Conservation (phyloP, 2,329 filamentous ascomycete species). For the Clonostachys byssicola region DNA sequence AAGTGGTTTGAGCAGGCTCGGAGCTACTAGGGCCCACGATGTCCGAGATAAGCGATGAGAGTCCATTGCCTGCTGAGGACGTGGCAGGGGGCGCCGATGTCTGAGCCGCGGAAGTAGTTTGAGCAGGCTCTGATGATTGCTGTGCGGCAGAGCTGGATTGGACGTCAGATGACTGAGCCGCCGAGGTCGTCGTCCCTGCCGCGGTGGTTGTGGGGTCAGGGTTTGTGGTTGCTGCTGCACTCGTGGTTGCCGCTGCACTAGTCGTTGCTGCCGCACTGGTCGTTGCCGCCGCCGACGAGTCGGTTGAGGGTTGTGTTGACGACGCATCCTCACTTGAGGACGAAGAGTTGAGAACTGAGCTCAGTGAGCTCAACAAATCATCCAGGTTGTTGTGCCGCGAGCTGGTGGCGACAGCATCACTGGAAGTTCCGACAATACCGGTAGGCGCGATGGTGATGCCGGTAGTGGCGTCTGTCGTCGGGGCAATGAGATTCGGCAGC, state of each 20-base stretch:
- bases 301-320: neutral
- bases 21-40: conserved; percentile 5
- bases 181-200: neutral
- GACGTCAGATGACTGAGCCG: neutral
- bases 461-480: conserved; percentile 10
- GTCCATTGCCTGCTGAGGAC: conserved; percentile 1
- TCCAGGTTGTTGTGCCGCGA: neutral
- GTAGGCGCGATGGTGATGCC: conserved; percentile 12
- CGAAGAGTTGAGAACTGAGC: neutral
- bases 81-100: neutral
- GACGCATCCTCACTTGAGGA: neutral
- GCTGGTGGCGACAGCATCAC: neutral
- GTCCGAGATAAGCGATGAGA: conserved; percentile 1
- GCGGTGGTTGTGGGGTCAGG: conserved; percentile 5
- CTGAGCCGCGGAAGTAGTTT: neutral
- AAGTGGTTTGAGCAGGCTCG: neutral
- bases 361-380: neutral
- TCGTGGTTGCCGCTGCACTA: neutral
- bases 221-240: neutral
- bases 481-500: conserved; percentile 8
- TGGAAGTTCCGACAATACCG: neutral
- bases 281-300: neutral
- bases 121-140: neutral
- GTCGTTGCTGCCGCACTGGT: neutral
- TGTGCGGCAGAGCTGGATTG: neutral